These are phyloP conservation scores for Pinus tabuliformis DNA, from an alignment of 75 land plant genomes.

Conservation along the genomic window DNA sequence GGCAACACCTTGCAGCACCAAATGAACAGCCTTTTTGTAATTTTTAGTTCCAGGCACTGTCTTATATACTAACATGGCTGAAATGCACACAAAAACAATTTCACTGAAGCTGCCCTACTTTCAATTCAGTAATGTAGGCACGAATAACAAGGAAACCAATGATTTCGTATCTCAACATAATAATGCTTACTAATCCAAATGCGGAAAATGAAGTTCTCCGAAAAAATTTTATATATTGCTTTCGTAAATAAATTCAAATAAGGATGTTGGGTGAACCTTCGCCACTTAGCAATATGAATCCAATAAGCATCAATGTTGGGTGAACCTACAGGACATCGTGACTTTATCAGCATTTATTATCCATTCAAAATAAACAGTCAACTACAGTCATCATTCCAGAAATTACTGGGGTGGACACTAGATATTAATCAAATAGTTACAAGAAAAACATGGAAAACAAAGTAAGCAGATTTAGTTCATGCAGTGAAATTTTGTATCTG, in stretches of 20 bases:
- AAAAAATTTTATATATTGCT: neutral
- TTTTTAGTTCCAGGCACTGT: slow-evolving; percentile 53
- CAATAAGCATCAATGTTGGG: slow-evolving; percentile 62
- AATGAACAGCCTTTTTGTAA: slow-evolving; percentile 56
- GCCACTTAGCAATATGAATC: slow-evolving; percentile 62
- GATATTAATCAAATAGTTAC: too few species aligned
- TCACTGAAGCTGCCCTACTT: neutral
- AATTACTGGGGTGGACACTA: neutral
- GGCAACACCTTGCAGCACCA: slow-evolving; percentile 58
- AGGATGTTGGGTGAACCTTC: slow-evolving; percentile 33
- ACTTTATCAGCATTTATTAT: neutral
- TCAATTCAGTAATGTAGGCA: neutral
- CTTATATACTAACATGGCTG: slow-evolving; percentile 57
- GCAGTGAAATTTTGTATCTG: too few species aligned
- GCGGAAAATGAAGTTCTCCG: neutral
- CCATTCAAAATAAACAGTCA: neutral
- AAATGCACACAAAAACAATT: neutral
- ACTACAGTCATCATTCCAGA: slow-evolving; percentile 5
- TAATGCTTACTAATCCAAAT: slow-evolving; percentile 3
- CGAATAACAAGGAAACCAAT: neutral
- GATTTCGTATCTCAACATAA: neutral
- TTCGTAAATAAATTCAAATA: neutral
- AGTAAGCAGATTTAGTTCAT: too few species aligned
- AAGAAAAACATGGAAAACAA: too few species aligned
- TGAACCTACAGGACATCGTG: slow-evolving; percentile 38